A percentile compares a stretch with the other conserved stretches of the same genome.
Conservation (phyloP, 202 grass and related monocot species). For the Digitaria exilis region DNA sequence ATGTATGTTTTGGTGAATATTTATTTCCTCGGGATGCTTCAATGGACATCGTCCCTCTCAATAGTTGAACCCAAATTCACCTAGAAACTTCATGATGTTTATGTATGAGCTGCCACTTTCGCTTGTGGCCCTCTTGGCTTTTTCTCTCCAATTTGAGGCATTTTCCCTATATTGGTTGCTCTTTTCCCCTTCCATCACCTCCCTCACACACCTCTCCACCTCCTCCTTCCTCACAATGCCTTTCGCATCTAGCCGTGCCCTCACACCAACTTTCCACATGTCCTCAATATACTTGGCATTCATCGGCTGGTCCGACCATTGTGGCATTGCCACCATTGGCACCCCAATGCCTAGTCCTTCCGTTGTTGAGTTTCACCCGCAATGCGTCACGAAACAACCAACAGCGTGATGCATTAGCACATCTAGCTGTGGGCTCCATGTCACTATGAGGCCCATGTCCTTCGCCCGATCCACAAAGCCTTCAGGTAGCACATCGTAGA, state of each 20-base stretch:
- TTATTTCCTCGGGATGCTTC: not conserved
- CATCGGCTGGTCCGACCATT: not conserved
- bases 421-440: conserved; percentile 59
- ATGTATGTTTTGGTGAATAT: not conserved
- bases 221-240: conserved; percentile 49
- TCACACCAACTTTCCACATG: conserved; percentile 39
- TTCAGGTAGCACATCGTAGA: conserved; percentile 44
- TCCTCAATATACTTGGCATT: conserved; percentile 53
- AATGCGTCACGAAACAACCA: not conserved
- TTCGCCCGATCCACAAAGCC: conserved; percentile 18
- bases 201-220: conserved; percentile 29
- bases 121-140: conserved; percentile 20
- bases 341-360: no score
- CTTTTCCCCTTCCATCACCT: conserved; percentile 32
- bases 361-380: not conserved
- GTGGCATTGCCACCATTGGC: no score
- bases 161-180: conserved; percentile 20
- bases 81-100: conserved; percentile 35
- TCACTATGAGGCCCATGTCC: conserved; percentile 14
- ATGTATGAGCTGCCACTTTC: not conserved
- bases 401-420: conserved; percentile 40
- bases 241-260: not conserved
- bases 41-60: not conserved
- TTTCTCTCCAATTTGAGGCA: not conserved
- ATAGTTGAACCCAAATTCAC: not conserved